Percentiles rank a stretch among this genome's conserved stretches.
Conservation (phyloP, 2,329 filamentous ascomycete genomes). For the Aspergillus sojae region DNA sequence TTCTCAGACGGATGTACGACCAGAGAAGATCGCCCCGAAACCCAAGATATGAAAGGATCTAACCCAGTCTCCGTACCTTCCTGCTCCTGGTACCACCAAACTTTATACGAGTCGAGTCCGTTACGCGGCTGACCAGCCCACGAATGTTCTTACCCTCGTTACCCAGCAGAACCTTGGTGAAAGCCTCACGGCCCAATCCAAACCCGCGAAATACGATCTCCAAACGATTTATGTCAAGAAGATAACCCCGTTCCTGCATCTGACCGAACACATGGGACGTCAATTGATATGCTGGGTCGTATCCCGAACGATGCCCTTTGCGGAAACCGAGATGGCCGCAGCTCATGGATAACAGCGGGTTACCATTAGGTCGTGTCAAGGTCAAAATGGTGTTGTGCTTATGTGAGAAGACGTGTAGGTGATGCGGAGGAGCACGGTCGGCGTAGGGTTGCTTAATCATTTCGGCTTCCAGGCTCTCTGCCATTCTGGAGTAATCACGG, state of each 20-base stretch:
- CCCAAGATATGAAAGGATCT: conserved; percentile 13
- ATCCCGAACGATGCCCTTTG: conserved; percentile 77
- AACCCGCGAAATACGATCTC: conserved; percentile 86
- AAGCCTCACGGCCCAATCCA: conserved; percentile 82
- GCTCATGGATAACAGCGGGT: conserved; percentile 77
- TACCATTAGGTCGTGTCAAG: conserved; percentile 77
- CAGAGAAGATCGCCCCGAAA: background rate
- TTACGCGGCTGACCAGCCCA: conserved; percentile 74
- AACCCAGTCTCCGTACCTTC: conserved; percentile 79
- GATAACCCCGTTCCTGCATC: conserved; percentile 79
- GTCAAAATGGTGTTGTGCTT: conserved; percentile 97
- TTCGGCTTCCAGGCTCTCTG: conserved; percentile 37
- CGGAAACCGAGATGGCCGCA: conserved; percentile 90
- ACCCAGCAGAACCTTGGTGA: conserved; percentile 85
- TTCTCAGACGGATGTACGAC: background rate
- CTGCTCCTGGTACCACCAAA: conserved; percentile 91
- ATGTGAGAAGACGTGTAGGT: conserved; percentile 82
- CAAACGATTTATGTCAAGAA: conserved; percentile 72
- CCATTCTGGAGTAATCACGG: conserved; percentile 34
- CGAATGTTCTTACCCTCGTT: conserved; percentile 78
- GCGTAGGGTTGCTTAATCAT: conserved; percentile 40
- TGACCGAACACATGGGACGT: conserved; percentile 79
- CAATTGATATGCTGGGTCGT: conserved; percentile 91
- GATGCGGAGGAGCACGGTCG: conserved; percentile 62
- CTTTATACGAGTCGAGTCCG: conserved; percentile 87